Conservation (phyloP, 208 protist genomes). For the Crithidia mellificae region DNA sequence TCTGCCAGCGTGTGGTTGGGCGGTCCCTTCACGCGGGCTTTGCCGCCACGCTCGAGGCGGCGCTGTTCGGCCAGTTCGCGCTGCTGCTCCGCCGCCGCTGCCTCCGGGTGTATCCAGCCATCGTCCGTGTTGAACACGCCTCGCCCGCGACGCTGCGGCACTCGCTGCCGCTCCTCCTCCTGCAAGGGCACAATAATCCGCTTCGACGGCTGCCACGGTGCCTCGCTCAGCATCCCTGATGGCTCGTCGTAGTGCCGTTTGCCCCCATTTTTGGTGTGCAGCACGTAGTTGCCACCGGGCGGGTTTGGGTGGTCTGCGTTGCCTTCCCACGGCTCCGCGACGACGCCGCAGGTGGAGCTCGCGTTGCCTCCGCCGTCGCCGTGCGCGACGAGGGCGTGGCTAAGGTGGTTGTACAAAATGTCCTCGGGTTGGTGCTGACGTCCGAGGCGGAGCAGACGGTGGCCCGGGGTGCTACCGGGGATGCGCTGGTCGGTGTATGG, state of each 20-base stretch:
- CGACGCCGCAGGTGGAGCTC: too few species aligned
- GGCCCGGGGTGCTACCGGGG: slow-evolving; percentile 64
- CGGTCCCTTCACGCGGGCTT: slow-evolving; percentile 51
- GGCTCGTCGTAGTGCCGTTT: slow-evolving; percentile 71
- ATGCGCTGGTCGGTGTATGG: slow-evolving; percentile 70
- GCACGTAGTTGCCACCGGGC: slow-evolving; percentile 50
- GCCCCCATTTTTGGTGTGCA: slow-evolving; percentile 66
- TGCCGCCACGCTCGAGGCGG: slow-evolving; percentile 25
- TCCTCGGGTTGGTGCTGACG: slow-evolving; percentile 50
- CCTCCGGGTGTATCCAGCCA: slow-evolving; percentile 33
- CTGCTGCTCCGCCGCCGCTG: slow-evolving; percentile 14
- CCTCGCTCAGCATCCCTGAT: slow-evolving; percentile 34
- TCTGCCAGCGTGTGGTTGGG: slow-evolving; percentile 56
- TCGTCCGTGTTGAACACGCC: slow-evolving; percentile 38
- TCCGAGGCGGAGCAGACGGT: slow-evolving; percentile 44
- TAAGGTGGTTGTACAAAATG: slow-evolving; percentile 46
- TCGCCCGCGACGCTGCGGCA: slow-evolving; percentile 24
- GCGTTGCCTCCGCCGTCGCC: slow-evolving; percentile 23
- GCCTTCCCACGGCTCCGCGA: slow-evolving; percentile 10
- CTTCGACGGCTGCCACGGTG: slow-evolving; percentile 37
- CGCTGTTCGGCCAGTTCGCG: slow-evolving; percentile 21
- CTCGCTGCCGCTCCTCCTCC: slow-evolving; percentile 9
- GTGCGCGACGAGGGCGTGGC: slow-evolving; percentile 42
- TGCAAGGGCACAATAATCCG: slow-evolving; percentile 16
- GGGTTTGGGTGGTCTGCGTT: slow-evolving; percentile 19